Base-by-base conservation (phyloP, 305 asterid species). In the Fraxinus albicans region DNA sequence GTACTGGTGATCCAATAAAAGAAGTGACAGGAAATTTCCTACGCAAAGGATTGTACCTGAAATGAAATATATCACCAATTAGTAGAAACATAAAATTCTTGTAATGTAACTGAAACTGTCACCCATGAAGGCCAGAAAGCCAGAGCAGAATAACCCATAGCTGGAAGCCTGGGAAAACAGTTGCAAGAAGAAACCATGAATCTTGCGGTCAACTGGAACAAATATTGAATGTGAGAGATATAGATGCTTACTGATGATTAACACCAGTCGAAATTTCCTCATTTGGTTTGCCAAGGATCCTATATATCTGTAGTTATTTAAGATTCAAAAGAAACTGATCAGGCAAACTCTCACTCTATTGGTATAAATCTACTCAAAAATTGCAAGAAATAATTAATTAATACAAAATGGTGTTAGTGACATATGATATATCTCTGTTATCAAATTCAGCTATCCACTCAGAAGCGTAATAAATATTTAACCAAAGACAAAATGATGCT, bases 91-190 rank as follows among this genome's bases (percentile, higher is more conserved):
- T 58, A 86, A 86, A 42, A 84, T 25, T 77, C 73, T 65, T 8
- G n/a, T 25, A 8, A 65, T 25, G 17, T 12, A 65, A 23, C 33
- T 65, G 35, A 65, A 65, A 65, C 35, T 25, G 73, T 27, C 73
- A 65, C 89, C 89, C 89, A 83, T 40, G 86, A 84, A 86, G 87
- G 93, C 95, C 88, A 85, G 96, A 90, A 90, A 89, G 91, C 91
- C 97, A 89, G 87, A 91, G 90, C 94, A 93, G 91, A 88, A 87
- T 92, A 95, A 91, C 94, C 93, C 93, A 90, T 90, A 92, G 95
- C 93, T 86, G 98, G 95, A 80, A 96, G 98, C 76, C 91, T 85
- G 76, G 98, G 90, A 82, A 89, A 86, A 17, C 73, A 65, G 73
- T 65, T 33, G 73, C 73, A 25, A 23, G 17, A 25, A 65, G 73